A percentile compares a stretch with the other conserved stretches of the same genome.
phyloP scores from a whole-genome alignment of 371 early-diverging fungal genomes.

The Syncephalis plumigaleata region DNA sequence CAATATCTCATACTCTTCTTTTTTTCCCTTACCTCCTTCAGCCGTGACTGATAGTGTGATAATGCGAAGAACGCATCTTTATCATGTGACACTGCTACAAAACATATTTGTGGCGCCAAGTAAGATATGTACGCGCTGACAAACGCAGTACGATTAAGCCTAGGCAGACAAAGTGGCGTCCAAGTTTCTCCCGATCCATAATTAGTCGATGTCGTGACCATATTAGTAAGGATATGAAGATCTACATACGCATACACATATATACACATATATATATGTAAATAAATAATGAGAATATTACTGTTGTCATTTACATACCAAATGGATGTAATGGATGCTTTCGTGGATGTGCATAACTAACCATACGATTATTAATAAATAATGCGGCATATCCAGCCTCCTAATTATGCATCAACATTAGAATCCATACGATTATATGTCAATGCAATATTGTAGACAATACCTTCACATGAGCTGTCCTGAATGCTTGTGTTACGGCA shows the following conservation, averaged over 20 bases:
- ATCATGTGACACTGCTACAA: constrained; percentile 61
- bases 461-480: neutral
- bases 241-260: constrained; percentile 25
- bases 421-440: constrained; percentile 55
- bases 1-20: too few species aligned
- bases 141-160: constrained; percentile 73
- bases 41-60: constrained; percentile 40
- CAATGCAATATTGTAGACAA: constrained; percentile 9
- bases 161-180: constrained; percentile 91
- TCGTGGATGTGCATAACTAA: constrained; percentile 57
- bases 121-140: constrained; percentile 78
- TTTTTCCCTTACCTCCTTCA: constrained; percentile 49
- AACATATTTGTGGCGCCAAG: constrained; percentile 41
- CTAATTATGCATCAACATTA: too few species aligned
- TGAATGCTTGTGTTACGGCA: constrained; percentile 16
- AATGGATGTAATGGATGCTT: constrained; percentile 65
- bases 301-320: too few species aligned
- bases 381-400: too few species aligned
- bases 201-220: constrained; percentile 55
- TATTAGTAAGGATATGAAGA: constrained; percentile 65
- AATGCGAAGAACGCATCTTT: constrained; percentile 71
- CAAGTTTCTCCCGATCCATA: constrained; percentile 68
- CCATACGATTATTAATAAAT: constrained; percentile 50
- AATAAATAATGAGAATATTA: neutral
- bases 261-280: constrained; percentile 2